phyloP scores from a whole-genome alignment of 2,329 filamentous ascomycete genomes.

The Beauveria sp. region DNA sequence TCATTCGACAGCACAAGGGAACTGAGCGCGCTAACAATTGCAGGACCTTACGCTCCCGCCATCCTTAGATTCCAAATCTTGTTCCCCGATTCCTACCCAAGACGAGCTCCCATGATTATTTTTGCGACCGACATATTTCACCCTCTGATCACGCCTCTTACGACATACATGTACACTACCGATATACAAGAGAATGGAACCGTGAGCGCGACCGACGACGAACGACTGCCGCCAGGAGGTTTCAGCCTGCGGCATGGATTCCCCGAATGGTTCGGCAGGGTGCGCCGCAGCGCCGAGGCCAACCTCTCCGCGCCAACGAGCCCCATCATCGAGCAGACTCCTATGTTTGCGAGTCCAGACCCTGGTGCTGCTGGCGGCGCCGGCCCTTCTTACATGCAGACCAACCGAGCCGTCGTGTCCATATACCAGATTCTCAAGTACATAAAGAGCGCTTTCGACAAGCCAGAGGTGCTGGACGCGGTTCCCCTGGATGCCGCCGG shows the following conservation, averaged over 20 bases:
- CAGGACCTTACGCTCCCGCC: conserved; percentile 82
- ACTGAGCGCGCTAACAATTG: background rate
- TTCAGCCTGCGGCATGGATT: conserved; percentile 91
- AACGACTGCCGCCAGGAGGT: conserved; percentile 76
- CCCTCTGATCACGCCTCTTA: conserved; percentile 82
- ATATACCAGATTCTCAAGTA: conserved; percentile 70
- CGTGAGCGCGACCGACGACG: conserved; percentile 75
- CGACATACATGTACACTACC: conserved; percentile 89
- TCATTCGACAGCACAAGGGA: conserved; percentile 4
- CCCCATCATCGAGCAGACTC: background rate
- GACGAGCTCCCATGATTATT: conserved; percentile 72
- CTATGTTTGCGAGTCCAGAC: background rate
- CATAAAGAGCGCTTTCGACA: conserved; percentile 73
- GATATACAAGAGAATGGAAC: conserved; percentile 67
- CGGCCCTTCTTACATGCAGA: background rate
- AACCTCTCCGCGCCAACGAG: conserved; percentile 4
- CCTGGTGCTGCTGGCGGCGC: background rate
- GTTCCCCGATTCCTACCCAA: conserved; percentile 75
- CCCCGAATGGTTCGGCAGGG: conserved; percentile 75
- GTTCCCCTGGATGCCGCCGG: conserved; percentile 76
- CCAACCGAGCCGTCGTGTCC: conserved; percentile 26
- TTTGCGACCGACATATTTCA: conserved; percentile 94
- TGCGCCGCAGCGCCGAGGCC: conserved; percentile 31
- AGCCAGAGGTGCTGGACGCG: conserved; percentile 67
- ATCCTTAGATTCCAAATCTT: conserved; percentile 85